phyloP scores from a whole-genome alignment of 768 basidiomycete genomes.

The Boletus rubroflammeus region DNA sequence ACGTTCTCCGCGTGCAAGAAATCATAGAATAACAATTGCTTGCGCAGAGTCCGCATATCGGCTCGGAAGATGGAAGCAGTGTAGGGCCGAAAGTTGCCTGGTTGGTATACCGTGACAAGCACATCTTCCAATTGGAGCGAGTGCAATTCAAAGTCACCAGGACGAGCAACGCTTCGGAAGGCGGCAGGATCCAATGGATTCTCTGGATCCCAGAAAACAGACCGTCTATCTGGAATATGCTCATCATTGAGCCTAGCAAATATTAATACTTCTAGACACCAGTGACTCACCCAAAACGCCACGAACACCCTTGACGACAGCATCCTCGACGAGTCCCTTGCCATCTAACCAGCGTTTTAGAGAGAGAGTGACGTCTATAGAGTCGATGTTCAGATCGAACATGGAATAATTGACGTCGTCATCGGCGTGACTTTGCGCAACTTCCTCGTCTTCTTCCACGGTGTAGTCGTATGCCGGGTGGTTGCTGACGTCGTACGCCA shows the following conservation, averaged over 20 bases:
- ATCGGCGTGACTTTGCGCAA: conserved; percentile 31
- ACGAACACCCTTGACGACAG: conserved; percentile 89
- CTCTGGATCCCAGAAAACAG: conserved; percentile 81
- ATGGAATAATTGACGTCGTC: conserved; percentile 77
- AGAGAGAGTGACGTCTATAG: conserved; percentile 92
- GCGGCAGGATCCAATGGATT: conserved; percentile 75
- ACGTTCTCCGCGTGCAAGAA: conserved; percentile 87
- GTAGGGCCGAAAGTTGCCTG: conserved; percentile 86
- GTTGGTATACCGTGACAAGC: conserved; percentile 91
- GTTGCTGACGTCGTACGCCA: conserved; percentile 73
- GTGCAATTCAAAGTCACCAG: conserved; percentile 91
- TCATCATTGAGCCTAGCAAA: background rate
- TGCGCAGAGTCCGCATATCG: conserved; percentile 76
- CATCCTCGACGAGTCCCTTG: conserved; percentile 88
- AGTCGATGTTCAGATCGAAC: conserved; percentile 92
- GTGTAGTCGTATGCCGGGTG: conserved; percentile 67
- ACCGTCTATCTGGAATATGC: conserved; percentile 66
- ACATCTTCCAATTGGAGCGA: conserved; percentile 89
- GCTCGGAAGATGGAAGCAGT: conserved; percentile 93
- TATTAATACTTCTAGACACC: background rate
- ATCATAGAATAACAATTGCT: conserved; percentile 95
- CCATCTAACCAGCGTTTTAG: conserved; percentile 93
- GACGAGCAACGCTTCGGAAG: conserved; percentile 68
- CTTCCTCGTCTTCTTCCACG: conserved; percentile 57
- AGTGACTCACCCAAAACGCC: conserved; percentile 75